Evolutionary conservation across 305 asterid genomes (phyloP).

Genomic region (Striga hermonthica): DNA sequence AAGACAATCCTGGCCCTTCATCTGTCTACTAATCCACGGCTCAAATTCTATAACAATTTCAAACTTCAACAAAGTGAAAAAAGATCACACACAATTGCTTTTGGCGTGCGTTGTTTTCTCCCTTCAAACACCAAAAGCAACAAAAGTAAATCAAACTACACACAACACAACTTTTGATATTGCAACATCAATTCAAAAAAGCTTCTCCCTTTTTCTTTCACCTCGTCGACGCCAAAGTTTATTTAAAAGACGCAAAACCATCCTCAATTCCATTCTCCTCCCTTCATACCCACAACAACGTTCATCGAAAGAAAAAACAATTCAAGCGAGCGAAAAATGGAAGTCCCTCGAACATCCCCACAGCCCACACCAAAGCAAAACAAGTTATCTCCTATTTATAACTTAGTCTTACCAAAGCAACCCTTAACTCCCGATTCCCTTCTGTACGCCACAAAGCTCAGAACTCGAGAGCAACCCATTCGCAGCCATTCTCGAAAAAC

Average conservation of each 20-base stretch:
- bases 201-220: conserved; percentile 32
- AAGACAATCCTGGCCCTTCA: conserved; percentile 30
- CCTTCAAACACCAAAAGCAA: conserved; percentile 31
- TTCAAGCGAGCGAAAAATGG: conserved; percentile 28
- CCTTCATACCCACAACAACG: conserved; percentile 25
- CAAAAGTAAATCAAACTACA: conserved; percentile 37
- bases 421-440: conserved; percentile 39
- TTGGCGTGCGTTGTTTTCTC: conserved; percentile 36
- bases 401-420: conserved; percentile 38
- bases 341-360: conserved; percentile 39
- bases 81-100: conserved; percentile 19
- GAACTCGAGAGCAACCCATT: conserved; percentile 50
- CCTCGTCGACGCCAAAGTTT: conserved; percentile 29
- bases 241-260: conserved; percentile 36
- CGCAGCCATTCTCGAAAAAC: conserved; percentile 47
- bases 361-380: conserved; percentile 32
- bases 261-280: conserved; percentile 29
- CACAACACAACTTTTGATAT: conserved; percentile 37
- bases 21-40: conserved; percentile 31
- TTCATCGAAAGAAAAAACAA: conserved; percentile 26
- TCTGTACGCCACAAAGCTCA: conserved; percentile 34
- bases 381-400: conserved; percentile 41
- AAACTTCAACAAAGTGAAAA: conserved; percentile 41
- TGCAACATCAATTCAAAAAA: conserved; percentile 41
- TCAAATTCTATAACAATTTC: conserved; percentile 27